phyloP scores from a whole-genome alignment of 163 green algal genomes.

The Scenedesmus sp. region DNA sequence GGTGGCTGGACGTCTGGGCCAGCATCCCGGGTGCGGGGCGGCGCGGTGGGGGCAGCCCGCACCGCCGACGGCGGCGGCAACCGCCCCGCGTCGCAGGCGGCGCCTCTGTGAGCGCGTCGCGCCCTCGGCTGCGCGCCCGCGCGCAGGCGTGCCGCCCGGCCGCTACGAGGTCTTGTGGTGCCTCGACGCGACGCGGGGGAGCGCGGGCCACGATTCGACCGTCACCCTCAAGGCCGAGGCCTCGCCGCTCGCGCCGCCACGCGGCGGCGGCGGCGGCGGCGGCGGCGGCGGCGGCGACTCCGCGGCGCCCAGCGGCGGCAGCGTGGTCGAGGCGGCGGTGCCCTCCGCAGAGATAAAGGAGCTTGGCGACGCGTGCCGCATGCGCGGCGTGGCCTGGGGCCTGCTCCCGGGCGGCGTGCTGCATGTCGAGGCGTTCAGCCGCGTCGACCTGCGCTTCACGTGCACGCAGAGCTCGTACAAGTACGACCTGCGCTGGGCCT shows the following conservation, averaged over 20 bases:
- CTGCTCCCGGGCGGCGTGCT: background rate
- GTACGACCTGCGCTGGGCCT: constrained; percentile 10
- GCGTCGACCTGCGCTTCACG: background rate
- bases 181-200: background rate
- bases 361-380: background rate
- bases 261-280: background rate
- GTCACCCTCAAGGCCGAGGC: constrained; percentile 14
- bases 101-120: background rate
- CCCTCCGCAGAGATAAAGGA: background rate
- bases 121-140: constrained; percentile 1
- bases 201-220: background rate
- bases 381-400: background rate
- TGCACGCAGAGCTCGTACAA: background rate
- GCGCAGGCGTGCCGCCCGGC: constrained; percentile 22
- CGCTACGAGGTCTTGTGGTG: constrained; percentile 20
- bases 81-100: too few relatives aligned
- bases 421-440: constrained; percentile 8
- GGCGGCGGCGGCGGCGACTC: too few relatives aligned
- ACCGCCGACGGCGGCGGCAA: too few relatives aligned
- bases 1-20: constrained; percentile 14
- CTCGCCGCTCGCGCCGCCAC: background rate
- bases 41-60: too few relatives aligned
- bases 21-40: background rate
- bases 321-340: too few relatives aligned
- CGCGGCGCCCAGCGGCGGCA: too few relatives aligned